A percentile compares a stretch with the other conserved stretches of the same genome.
These are phyloP conservation scores for Amylostereum areolatum DNA, from an alignment of 1,284 basidiomycete genomes.

Conservation along the genomic window DNA sequence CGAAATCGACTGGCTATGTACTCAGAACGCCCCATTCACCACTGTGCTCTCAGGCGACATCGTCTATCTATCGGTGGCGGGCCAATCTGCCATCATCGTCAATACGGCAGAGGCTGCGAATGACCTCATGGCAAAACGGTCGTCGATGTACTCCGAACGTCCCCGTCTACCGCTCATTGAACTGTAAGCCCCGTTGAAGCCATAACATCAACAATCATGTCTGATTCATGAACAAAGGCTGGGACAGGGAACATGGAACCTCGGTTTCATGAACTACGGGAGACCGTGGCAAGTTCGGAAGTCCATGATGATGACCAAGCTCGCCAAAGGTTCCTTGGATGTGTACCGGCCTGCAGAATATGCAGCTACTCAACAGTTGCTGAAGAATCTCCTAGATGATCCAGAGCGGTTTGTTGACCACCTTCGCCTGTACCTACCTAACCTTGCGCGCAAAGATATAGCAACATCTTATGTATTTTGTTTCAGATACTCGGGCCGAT, in stretches of 20 bases:
- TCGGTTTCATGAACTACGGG: neutral
- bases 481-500: neutral
- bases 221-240: too few relatives aligned
- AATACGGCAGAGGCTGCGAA: slow-evolving; percentile 7
- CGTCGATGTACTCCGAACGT: slow-evolving; percentile 11
- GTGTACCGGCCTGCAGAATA: neutral
- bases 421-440: neutral
- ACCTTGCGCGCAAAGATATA: too few relatives aligned
- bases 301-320: neutral
- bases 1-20: neutral
- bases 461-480: neutral
- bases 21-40: neutral
- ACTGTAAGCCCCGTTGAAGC: neutral
- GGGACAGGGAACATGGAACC: neutral
- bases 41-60: slow-evolving; percentile 15
- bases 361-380: neutral
- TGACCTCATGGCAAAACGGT: slow-evolving; percentile 10
- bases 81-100: slow-evolving; percentile 11
- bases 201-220: too few relatives aligned
- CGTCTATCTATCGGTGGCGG: slow-evolving; percentile 6
- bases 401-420: neutral
- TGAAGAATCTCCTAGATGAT: neutral
- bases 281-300: neutral
- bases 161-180: slow-evolving; percentile 4
- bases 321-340: neutral